Evolutionary conservation across 805 yeast genomes (phyloP).

Genomic region (Kluyveromyces aestuarii): DNA sequence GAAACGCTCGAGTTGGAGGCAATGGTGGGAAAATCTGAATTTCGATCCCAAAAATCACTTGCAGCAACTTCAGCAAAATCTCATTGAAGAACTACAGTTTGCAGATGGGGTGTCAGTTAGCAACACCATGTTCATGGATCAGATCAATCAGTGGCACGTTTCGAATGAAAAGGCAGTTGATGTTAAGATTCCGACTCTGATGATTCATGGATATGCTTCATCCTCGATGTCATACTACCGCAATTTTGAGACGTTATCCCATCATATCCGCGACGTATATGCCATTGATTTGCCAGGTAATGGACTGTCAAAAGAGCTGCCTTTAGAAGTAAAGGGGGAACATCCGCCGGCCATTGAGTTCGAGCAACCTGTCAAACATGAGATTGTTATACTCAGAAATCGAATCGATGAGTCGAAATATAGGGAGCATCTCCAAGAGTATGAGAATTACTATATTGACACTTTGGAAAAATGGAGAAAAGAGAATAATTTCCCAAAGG

Average conservation of each 20-base stretch:
- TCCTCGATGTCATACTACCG: slow-evolving; percentile 74
- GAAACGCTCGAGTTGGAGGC: slow-evolving; percentile 8
- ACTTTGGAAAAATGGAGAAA: slow-evolving; percentile 60
- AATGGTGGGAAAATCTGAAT: slow-evolving; percentile 2
- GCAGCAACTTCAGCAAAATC: slow-evolving; percentile 15
- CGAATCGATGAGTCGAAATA: slow-evolving; percentile 12
- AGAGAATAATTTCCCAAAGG: slow-evolving; percentile 37
- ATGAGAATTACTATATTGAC: slow-evolving; percentile 48
- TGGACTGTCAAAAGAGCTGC: slow-evolving; percentile 41
- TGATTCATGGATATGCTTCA: slow-evolving; percentile 92
- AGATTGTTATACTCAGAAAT: slow-evolving; percentile 10
- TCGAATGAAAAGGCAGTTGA: slow-evolving; percentile 14
- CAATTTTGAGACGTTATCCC: slow-evolving; percentile 48
- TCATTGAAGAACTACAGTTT: slow-evolving; percentile 13
- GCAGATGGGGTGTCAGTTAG: slow-evolving; percentile 9
- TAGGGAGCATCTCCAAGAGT: slow-evolving; percentile 23
- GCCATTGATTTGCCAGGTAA: slow-evolving; percentile 66
- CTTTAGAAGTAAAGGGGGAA: slow-evolving; percentile 19
- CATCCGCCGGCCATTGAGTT: slow-evolving; percentile 8
- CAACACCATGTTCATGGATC: slow-evolving; percentile 14
- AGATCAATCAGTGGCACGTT: slow-evolving; percentile 28
- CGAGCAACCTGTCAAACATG: background rate
- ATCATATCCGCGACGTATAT: slow-evolving; percentile 46
- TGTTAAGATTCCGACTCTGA: slow-evolving; percentile 33
- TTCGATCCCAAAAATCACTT: slow-evolving; percentile 4